Conservation (phyloP, 1,284 basidiomycete species). For the Puccinia triticina region DNA sequence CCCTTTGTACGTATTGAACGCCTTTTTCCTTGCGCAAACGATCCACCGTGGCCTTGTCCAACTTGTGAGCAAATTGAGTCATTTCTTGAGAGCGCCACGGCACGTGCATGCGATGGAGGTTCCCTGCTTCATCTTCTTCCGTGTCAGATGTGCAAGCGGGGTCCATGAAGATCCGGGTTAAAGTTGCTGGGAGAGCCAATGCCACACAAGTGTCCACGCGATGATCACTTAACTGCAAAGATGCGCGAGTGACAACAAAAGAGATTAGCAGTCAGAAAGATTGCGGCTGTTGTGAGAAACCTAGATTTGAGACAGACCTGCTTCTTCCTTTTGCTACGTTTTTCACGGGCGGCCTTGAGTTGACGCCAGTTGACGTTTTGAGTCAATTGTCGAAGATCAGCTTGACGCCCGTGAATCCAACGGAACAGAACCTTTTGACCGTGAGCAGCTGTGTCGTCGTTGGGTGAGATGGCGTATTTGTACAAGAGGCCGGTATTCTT, state of each 20-base stretch:
- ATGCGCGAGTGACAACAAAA: not conserved
- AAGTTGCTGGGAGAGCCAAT: not conserved
- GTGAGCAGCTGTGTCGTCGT: not conserved
- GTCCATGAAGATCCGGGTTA: constrained; percentile 13
- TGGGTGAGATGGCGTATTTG: constrained; percentile 24
- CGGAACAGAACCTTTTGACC: not conserved
- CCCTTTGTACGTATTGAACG: not conserved
- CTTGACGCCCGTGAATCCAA: constrained; percentile 8
- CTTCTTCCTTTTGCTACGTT: not conserved
- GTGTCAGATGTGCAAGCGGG: constrained; percentile 12
- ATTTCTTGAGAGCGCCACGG: constrained; percentile 4
- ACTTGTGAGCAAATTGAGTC: not conserved
- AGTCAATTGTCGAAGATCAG: not conserved
- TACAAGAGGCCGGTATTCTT: not conserved
- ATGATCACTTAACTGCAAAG: not conserved
- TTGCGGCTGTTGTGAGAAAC: not conserved
- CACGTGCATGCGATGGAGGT: constrained; percentile 2
- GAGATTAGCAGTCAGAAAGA: not conserved
- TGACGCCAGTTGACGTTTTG: not conserved
- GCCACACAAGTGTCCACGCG: constrained; percentile 14
- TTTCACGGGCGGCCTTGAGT: not conserved
- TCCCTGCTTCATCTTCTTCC: not conserved
- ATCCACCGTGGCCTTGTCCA: not conserved
- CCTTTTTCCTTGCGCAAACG: constrained; percentile 2
- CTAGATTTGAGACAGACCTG: constrained; percentile 1